A percentile compares a stretch with the other conserved stretches of the same genome.
Conservation (phyloP, 352 stramenopile species). For the Globisporangium spiculum region DNA sequence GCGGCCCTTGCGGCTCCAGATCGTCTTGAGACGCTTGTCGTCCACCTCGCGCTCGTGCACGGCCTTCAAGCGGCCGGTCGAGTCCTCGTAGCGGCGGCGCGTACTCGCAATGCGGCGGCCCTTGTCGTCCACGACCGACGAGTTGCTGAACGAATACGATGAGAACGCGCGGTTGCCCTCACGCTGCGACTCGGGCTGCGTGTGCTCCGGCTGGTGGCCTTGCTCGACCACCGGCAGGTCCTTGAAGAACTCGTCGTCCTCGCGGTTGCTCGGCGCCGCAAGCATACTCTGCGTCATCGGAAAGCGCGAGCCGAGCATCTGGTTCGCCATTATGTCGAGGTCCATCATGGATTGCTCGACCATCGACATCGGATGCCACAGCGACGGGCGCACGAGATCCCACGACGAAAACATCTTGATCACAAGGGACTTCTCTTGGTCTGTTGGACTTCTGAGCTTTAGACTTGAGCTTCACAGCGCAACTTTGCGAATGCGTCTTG, state of each 20-base stretch:
- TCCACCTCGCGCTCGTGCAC: slow-evolving; percentile 75
- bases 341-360: slow-evolving; percentile 86
- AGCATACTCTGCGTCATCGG: slow-evolving; percentile 15
- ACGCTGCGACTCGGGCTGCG: slow-evolving; percentile 22
- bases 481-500: slow-evolving; percentile 1
- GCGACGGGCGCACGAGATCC: slow-evolving; percentile 24
- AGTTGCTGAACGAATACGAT: slow-evolving; percentile 78
- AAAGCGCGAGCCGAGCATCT: slow-evolving; percentile 28
- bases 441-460: neutral
- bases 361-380: slow-evolving; percentile 80
- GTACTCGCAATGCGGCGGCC: slow-evolving; percentile 61
- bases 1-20: slow-evolving; percentile 63
- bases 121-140: slow-evolving; percentile 67
- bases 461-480: neutral
- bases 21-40: slow-evolving; percentile 59
- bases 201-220: slow-evolving; percentile 21
- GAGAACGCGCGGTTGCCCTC: slow-evolving; percentile 46
- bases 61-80: slow-evolving; percentile 73
- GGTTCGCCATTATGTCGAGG: slow-evolving; percentile 39
- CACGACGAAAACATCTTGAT: slow-evolving; percentile 7
- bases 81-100: slow-evolving; percentile 83
- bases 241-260: slow-evolving; percentile 76
- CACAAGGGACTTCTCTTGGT: neutral
- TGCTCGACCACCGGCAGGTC: slow-evolving; percentile 51
- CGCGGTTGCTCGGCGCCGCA: neutral